These are phyloP conservation scores for Talaromyces verruculosus DNA, from an alignment of 2,329 filamentous ascomycete species.

Conservation along the genomic window DNA sequence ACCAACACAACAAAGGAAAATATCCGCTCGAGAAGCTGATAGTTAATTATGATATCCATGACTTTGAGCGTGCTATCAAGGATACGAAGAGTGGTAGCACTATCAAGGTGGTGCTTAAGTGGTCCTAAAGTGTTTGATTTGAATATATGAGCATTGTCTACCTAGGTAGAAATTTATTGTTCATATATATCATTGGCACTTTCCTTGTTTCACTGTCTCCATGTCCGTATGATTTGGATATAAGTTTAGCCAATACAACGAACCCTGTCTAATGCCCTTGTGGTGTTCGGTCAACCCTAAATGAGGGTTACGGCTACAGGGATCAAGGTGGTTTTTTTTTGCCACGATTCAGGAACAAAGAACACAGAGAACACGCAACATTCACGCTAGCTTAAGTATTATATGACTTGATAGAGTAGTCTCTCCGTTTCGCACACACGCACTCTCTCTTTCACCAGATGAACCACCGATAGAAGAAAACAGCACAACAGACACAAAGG, in stretches of 20 bases:
- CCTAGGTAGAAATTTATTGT: background rate
- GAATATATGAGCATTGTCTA: conserved; percentile 2
- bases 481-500: background rate
- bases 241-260: too few species aligned
- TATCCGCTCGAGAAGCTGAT: background rate
- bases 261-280: too few species aligned
- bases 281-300: too few species aligned
- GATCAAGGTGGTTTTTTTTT: too few species aligned
- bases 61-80: background rate
- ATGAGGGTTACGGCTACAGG: too few species aligned
- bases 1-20: background rate
- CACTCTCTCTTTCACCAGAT: background rate
- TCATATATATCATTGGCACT: too few species aligned
- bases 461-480: background rate
- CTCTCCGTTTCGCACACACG: background rate
- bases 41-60: background rate
- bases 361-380: too few species aligned
- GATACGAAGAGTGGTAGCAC: background rate
- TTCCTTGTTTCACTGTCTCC: too few species aligned
- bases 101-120: background rate
- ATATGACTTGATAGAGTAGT: too few species aligned
- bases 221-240: background rate
- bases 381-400: too few species aligned
- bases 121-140: background rate
- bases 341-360: too few species aligned